Evolutionary conservation across 441 rosid species (phyloP).

Genomic region (Pelargonium citronellum): DNA sequence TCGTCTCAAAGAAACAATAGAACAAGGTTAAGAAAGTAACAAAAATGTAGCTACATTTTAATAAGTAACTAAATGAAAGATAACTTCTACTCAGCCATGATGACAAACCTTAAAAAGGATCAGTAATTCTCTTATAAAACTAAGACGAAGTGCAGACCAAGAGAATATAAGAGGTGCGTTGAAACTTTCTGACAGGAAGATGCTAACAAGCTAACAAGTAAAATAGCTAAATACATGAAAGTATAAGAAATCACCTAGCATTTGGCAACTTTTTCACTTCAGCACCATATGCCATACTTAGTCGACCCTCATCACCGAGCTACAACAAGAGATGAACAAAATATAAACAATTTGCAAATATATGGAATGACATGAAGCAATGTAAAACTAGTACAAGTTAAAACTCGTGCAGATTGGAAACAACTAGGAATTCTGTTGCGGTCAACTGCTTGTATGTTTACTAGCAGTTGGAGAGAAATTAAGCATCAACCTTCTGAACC

Average conservation of each 20-base stretch:
- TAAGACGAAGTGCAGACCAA: neutral
- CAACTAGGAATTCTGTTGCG: neutral
- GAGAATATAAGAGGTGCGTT: neutral
- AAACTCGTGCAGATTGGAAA: conserved; percentile 3
- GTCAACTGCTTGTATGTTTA: neutral
- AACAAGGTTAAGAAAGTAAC: neutral
- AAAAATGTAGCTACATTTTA: neutral
- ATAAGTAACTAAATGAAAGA: neutral
- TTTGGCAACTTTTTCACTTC: conserved; percentile 74
- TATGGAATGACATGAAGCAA: conserved; percentile 8
- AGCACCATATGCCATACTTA: conserved; percentile 69
- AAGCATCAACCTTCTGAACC: neutral
- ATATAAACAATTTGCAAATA: conserved; percentile 18
- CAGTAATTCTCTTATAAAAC: neutral
- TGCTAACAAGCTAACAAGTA: neutral
- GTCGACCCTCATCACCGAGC: conserved; percentile 91
- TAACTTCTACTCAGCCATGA: neutral
- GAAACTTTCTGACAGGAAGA: neutral
- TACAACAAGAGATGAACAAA: conserved; percentile 28
- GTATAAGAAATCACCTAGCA: conserved; percentile 65
- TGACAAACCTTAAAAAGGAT: neutral
- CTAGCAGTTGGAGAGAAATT: conserved; percentile 11
- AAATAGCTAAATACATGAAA: conserved; percentile 17
- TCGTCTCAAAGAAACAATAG: neutral
- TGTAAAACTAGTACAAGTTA: neutral